A percentile compares a stretch with the other conserved stretches of the same genome.
phyloP scores from a whole-genome alignment of 495 filamentous ascomycete genomes.

The Podospora didyma region DNA sequence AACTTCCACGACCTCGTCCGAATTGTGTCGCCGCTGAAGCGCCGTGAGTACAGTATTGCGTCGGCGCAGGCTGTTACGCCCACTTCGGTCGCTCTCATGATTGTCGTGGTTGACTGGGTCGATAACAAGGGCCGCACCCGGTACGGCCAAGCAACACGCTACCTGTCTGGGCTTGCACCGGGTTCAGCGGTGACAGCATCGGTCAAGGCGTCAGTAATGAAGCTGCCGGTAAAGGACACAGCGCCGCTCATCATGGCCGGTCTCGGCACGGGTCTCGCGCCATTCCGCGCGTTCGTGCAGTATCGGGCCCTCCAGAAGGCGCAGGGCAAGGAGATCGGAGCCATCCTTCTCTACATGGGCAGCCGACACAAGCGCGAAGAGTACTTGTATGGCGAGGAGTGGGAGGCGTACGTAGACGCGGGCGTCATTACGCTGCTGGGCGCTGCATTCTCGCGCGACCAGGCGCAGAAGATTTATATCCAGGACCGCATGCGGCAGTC shows the following conservation, averaged over 20 bases:
- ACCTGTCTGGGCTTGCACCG: conserved; percentile 67
- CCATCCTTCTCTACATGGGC: conserved; percentile 93
- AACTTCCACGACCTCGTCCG: conserved; percentile 85
- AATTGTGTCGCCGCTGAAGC: conserved; percentile 88
- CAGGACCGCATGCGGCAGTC: conserved; percentile 96
- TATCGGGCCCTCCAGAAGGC: conserved; percentile 96
- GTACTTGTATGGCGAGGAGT: conserved; percentile 98
- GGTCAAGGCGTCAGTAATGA: conserved; percentile 97
- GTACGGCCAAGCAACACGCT: conserved; percentile 88
- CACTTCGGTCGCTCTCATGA: conserved; percentile 83
- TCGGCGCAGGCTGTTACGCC: conserved; percentile 92
- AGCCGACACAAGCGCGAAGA: conserved; percentile 96
- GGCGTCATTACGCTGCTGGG: conserved; percentile 94
- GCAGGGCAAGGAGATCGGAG: conserved; percentile 89
- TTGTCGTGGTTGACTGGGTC: conserved; percentile 95
- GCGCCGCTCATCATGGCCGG: conserved; percentile 98
- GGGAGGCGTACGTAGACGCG: conserved; percentile 95
- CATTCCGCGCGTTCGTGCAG: conserved; percentile 97
- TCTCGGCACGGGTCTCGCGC: conserved; percentile 94
- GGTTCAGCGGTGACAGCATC: conserved; percentile 81
- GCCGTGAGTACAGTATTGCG: conserved; percentile 95
- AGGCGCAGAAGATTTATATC: conserved; percentile 98
- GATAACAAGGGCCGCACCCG: conserved; percentile 84
- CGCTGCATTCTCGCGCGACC: conserved; percentile 91
- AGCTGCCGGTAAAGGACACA: conserved; percentile 78